Evolutionary conservation across 2,329 filamentous ascomycete species (phyloP).

Genomic region (Colletotrichum orchidophilum): DNA sequence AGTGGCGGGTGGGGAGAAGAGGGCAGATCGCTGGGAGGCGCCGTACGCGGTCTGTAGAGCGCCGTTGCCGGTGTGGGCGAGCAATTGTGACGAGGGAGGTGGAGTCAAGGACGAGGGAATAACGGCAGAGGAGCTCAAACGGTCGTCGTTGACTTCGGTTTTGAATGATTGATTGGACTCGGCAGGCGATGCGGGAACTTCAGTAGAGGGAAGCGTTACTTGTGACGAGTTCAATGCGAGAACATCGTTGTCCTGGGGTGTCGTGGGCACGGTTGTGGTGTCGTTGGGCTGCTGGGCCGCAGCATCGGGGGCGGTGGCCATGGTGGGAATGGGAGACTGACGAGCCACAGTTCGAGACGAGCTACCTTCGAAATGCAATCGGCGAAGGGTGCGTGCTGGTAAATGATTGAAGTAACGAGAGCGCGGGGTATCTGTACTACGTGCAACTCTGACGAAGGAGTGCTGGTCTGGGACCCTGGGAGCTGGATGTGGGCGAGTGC

Average conservation of each 20-base stretch:
- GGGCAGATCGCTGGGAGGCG: conserved; percentile 56
- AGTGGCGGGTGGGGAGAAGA: conserved; percentile 65
- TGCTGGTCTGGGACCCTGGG: neutral
- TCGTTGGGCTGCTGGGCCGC: conserved; percentile 45
- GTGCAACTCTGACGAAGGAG: neutral
- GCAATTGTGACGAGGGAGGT: conserved; percentile 63
- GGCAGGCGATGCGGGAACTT: conserved; percentile 62
- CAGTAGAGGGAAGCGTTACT: conserved; percentile 66
- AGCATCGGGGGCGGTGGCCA: conserved; percentile 48
- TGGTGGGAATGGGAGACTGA: conserved; percentile 34
- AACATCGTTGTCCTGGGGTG: conserved; percentile 42
- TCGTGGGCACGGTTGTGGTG: conserved; percentile 41
- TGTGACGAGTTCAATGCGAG: conserved; percentile 53
- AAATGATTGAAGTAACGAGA: neutral
- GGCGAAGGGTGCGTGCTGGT: neutral
- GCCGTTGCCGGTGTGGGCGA: conserved; percentile 42
- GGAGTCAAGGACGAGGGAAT: conserved; percentile 69
- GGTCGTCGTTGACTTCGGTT: conserved; percentile 60
- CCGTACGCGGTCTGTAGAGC: conserved; percentile 42
- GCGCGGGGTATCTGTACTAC: neutral
- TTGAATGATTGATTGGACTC: conserved; percentile 60
- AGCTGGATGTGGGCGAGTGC: neutral
- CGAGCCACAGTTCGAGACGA: neutral
- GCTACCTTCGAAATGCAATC: neutral
- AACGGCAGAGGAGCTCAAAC: conserved; percentile 50